Conservation (phyloP, 805 yeast species). For the Wickerhamomyces silvicola region DNA sequence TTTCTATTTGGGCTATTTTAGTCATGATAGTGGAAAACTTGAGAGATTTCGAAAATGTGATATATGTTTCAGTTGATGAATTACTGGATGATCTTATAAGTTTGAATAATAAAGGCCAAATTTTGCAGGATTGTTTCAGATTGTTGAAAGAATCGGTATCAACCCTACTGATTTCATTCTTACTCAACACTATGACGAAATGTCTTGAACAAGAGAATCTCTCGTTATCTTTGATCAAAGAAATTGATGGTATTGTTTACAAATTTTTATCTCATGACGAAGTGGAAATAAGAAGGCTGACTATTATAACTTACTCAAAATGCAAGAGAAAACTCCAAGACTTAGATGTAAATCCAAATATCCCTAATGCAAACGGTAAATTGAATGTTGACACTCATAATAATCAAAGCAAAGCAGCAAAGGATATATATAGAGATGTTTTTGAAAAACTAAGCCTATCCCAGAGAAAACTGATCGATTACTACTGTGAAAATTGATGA, state of each 20-base stretch:
- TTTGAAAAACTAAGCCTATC: conserved; percentile 33
- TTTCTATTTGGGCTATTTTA: conserved; percentile 16
- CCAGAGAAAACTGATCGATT: conserved; percentile 41
- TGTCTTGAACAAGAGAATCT: conserved; percentile 13
- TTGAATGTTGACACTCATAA: conserved; percentile 10
- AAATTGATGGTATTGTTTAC: conserved; percentile 16
- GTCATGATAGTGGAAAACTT: conserved; percentile 20
- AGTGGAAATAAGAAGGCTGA: conserved; percentile 22
- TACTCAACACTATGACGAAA: conserved; percentile 9
- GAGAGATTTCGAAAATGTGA: conserved; percentile 17
- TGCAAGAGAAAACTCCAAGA: conserved; percentile 18
- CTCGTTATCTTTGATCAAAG: conserved; percentile 12
- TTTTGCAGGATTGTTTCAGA: conserved; percentile 11
- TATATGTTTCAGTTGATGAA: conserved; percentile 21
- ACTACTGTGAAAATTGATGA: conserved; percentile 26
- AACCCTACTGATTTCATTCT: conserved; percentile 11
- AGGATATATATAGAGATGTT: conserved; percentile 23
- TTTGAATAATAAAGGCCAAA: conserved; percentile 4
- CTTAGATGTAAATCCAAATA: conserved; percentile 7
- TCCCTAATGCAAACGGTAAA: conserved; percentile 22
- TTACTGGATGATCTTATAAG: conserved; percentile 17
- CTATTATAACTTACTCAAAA: conserved; percentile 20
- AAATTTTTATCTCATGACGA: conserved; percentile 13
- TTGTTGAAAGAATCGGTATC: conserved; percentile 7
- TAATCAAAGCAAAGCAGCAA: conserved; percentile 14